phyloP scores from a whole-genome alignment of 2,329 filamentous ascomycete species.

The Botryotinia calthae region DNA sequence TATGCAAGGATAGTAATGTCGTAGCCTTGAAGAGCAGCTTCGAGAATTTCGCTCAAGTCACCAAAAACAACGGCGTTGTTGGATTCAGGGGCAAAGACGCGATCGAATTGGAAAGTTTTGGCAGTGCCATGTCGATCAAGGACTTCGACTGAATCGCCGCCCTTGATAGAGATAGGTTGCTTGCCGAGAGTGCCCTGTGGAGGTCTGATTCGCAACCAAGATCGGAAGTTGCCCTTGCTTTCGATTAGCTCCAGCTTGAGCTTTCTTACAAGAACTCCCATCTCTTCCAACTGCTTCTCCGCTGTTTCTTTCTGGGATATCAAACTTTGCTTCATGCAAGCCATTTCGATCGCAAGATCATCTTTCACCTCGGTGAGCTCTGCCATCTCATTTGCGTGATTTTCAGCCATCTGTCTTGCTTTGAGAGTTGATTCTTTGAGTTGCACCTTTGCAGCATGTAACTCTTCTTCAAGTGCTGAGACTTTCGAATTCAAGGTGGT shows the following conservation, averaged over 20 bases:
- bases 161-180: neutral
- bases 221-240: slow-evolving; percentile 2
- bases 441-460: neutral
- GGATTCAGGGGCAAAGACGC: slow-evolving; percentile 76
- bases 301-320: neutral
- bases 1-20: slow-evolving; percentile 99
- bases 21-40: slow-evolving; percentile 93
- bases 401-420: neutral
- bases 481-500: neutral
- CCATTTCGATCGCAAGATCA: neutral
- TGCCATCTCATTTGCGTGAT: neutral
- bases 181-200: neutral
- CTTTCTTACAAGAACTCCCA: neutral
- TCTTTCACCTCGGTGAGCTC: neutral
- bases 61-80: slow-evolving; percentile 87
- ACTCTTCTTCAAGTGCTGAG: slow-evolving; percentile 1
- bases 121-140: slow-evolving; percentile 54
- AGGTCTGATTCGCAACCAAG: neutral
- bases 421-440: neutral
- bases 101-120: slow-evolving; percentile 86
- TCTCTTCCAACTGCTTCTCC: neutral
- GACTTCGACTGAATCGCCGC: neutral
- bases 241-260: neutral
- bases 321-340: neutral
- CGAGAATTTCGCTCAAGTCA: slow-evolving; percentile 94